These are phyloP conservation scores for Diaporthe citriasiana DNA, from an alignment of 2,329 filamentous ascomycete genomes.

Conservation along the genomic window DNA sequence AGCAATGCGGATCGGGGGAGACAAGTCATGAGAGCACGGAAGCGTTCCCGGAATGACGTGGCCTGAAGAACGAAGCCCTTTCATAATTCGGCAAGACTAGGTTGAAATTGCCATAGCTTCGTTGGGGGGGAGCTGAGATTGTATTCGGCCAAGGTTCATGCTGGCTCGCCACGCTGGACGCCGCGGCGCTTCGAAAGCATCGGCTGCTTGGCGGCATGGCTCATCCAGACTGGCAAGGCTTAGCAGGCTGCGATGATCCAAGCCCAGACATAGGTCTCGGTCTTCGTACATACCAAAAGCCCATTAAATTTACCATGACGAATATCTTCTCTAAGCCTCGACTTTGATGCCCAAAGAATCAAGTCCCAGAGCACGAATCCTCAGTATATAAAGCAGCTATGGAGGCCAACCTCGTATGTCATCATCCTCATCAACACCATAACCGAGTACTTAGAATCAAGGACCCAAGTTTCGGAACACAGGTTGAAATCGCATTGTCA, in stretches of 20 bases:
- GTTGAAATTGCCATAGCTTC: background rate
- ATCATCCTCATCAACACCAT: background rate
- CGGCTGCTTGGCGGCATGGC: conserved; percentile 23
- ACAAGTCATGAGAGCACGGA: background rate
- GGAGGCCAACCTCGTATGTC: background rate
- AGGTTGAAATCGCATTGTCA: background rate
- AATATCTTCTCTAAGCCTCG: conserved; percentile 6
- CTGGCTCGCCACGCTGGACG: conserved; percentile 1
- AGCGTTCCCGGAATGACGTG: background rate
- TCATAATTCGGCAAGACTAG: background rate
- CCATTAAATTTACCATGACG: background rate
- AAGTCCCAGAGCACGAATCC: background rate
- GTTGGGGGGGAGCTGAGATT: conserved; percentile 16
- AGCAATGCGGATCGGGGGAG: background rate
- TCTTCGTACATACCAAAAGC: background rate
- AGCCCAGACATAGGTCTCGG: background rate
- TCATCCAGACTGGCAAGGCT: conserved; percentile 20
- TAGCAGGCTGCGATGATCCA: conserved; percentile 16
- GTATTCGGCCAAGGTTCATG: conserved; percentile 9
- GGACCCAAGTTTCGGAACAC: background rate
- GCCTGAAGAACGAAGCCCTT: background rate
- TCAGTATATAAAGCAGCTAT: background rate
- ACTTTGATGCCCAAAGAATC: background rate
- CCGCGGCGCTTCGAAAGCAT: background rate
- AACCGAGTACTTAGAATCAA: background rate